phyloP scores from a whole-genome alignment of 2,329 filamentous ascomycete species.

The Stenocarpella maydis region DNA sequence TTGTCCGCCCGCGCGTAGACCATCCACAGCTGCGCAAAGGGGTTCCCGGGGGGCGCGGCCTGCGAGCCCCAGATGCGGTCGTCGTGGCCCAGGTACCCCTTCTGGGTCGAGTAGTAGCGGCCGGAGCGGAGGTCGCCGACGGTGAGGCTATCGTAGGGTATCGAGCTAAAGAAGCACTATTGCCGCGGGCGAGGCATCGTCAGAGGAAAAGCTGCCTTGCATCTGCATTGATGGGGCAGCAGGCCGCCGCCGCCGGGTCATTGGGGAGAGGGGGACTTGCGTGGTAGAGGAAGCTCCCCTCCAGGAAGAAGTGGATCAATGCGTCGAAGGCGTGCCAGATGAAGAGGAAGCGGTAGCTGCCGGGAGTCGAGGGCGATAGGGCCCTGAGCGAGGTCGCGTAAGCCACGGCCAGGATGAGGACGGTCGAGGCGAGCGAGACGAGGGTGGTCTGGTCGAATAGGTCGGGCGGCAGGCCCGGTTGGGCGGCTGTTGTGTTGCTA shows the following conservation, averaged over 20 bases:
- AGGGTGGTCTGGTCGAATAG: slow-evolving; percentile 69
- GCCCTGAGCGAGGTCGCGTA: slow-evolving; percentile 57
- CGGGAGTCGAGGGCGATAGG: slow-evolving; percentile 58
- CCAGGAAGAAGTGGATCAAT: slow-evolving; percentile 88
- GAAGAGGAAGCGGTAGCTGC: slow-evolving; percentile 78
- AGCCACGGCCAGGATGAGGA: slow-evolving; percentile 60
- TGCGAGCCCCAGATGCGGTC: slow-evolving; percentile 65
- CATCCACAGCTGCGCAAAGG: slow-evolving; percentile 71
- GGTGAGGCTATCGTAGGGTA: slow-evolving; percentile 46
- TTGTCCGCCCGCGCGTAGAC: slow-evolving; percentile 71
- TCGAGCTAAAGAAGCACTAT: slow-evolving; percentile 76
- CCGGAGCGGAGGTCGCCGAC: slow-evolving; percentile 44
- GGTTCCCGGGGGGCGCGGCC: slow-evolving; percentile 57
- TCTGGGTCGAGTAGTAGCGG: slow-evolving; percentile 55
- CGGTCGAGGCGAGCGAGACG: slow-evolving; percentile 63
- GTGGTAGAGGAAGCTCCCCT: slow-evolving; percentile 91
- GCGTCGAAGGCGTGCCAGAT: slow-evolving; percentile 96
- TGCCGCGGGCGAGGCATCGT: no score
- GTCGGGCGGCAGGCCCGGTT: slow-evolving; percentile 56
- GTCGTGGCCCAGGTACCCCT: slow-evolving; percentile 59
- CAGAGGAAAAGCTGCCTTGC: no score
- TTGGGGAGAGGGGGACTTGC: background rate
- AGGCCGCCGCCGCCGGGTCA: no score
- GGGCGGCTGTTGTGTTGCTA: slow-evolving; percentile 13
- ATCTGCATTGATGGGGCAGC: no score